These are phyloP conservation scores for Adansonia gregorii DNA, from an alignment of 441 rosid species.

Conservation along the genomic window DNA sequence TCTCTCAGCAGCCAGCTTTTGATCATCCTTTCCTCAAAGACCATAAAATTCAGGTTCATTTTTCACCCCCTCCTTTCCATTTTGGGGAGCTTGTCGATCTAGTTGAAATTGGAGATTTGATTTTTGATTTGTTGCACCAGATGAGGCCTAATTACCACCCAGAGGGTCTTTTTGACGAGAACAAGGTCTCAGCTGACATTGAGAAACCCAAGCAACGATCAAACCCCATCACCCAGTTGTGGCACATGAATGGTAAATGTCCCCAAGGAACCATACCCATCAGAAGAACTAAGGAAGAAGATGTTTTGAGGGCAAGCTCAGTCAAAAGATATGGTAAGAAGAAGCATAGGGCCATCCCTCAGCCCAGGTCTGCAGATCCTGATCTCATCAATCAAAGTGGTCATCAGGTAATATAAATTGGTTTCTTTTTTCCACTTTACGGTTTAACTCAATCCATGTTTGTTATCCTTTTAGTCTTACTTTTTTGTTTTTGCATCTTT, in stretches of 20 bases:
- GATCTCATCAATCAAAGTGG: too few species aligned
- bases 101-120: neutral
- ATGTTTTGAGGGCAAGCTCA: too few species aligned
- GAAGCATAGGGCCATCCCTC: too few species aligned
- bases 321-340: too few species aligned
- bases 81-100: neutral
- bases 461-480: conserved; percentile 22
- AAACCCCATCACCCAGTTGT: too few species aligned
- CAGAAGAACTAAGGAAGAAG: too few species aligned
- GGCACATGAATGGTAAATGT: too few species aligned
- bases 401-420: conserved; percentile 38
- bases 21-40: conserved; percentile 96
- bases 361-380: too few species aligned
- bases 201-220: too few species aligned
- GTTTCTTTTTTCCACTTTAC: neutral
- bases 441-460: conserved; percentile 14
- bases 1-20: conserved; percentile 87
- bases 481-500: conserved; percentile 8
- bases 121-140: conserved; percentile 37
- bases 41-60: conserved; percentile 86
- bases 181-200: conserved; percentile 52
- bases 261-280: too few species aligned
- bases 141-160: conserved; percentile 85
- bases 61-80: neutral
- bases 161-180: conserved; percentile 79